A percentile compares a stretch with the other conserved stretches of the same genome.
Evolutionary conservation across 2,329 filamentous ascomycete genomes (phyloP).

Genomic region (Verticillium alfalfae): DNA sequence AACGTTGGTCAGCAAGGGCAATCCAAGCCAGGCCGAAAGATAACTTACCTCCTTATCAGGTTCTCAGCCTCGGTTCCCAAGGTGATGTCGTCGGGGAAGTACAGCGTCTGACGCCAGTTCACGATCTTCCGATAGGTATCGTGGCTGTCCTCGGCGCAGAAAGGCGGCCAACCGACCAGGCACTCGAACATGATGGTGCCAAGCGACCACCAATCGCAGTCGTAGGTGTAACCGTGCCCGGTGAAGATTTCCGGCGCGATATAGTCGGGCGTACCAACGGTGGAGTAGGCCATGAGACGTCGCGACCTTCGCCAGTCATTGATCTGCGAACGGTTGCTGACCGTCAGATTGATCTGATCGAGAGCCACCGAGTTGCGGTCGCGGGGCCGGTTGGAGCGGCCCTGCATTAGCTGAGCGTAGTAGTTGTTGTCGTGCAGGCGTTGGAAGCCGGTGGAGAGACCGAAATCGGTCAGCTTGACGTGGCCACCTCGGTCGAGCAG

Average conservation of each 20-base stretch:
- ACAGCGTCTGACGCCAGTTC: constrained; percentile 92
- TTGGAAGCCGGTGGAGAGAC: constrained; percentile 95
- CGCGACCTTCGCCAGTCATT: constrained; percentile 98
- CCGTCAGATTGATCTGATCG: constrained; percentile 96
- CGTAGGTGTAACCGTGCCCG: constrained; percentile 90
- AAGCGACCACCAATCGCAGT: constrained; percentile 99
- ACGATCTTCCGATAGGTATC: constrained; percentile 99
- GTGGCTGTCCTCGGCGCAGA: constrained; percentile 95
- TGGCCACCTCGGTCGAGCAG: constrained; percentile 91
- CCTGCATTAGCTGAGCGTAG: constrained; percentile 92
- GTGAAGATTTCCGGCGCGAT: constrained; percentile 98
- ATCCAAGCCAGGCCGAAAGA: not conserved
- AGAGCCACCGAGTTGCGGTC: constrained; percentile 93
- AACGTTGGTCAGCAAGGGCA: constrained; percentile 9
- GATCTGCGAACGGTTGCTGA: constrained; percentile 95
- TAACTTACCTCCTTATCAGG: constrained; percentile 76
- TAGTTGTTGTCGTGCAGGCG: constrained; percentile 97
- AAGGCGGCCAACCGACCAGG: constrained; percentile 95
- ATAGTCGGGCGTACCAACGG: constrained; percentile 96
- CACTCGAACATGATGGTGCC: constrained; percentile 99
- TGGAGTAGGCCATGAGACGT: constrained; percentile 94
- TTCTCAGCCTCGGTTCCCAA: constrained; percentile 85
- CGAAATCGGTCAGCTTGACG: constrained; percentile 97
- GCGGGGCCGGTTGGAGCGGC: constrained; percentile 63
- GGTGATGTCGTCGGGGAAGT: constrained; percentile 93